Evolutionary conservation across 1,284 basidiomycete species (phyloP), one percentile per base, ranked within the genome.

Genomic region (Ceratobasidium theobromae): DNA sequence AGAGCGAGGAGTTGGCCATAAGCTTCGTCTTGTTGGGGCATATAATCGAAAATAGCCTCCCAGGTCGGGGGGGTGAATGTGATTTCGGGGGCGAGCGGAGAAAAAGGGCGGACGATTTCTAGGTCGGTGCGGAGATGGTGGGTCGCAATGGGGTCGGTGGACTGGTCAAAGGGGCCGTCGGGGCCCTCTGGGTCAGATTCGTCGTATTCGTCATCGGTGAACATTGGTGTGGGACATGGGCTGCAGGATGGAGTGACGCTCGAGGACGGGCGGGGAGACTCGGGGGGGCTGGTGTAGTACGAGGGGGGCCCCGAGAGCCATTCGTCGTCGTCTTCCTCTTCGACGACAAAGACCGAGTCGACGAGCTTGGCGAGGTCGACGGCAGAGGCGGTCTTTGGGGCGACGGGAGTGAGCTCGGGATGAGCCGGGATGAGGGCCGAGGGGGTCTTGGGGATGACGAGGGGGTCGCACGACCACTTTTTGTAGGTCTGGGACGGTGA

Each of bases 281-380:
- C 55, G 30, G 55, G 55, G 12, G 57, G 57, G 46, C 45, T 49
- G 30, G 57, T 62, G 57, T 62, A 62, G 57, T 62, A 62, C 32
- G 57, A 62, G 21, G 57, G 57, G 27, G 57, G 57, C 8, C 57
- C 57, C 25, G 45, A 62, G 57, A 62, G 21, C 57, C 57, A 62
- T n/a, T 62, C 57, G 57, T 62, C 57, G 28, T 62, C 57, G 16
- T 62, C 57, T 12, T 62, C 57, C n/a, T 62, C 57, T 8, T 62
- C 57, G 21, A 41, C 55, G 43, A 46, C 55, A 35, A 43, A 48
- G 21, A 45, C 45, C 27, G 41, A 32, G 28, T 60, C 45, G n/a
- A 60, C 55, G 28, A 60, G 55, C 43, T 60, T 60, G 41, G 16
- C 55, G 32, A 60, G 43, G 18, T 45, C 43, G 41, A 60, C 43